Evolutionary conservation across 768 basidiomycete genomes (phyloP).

Genomic region (Pisolithus albus): DNA sequence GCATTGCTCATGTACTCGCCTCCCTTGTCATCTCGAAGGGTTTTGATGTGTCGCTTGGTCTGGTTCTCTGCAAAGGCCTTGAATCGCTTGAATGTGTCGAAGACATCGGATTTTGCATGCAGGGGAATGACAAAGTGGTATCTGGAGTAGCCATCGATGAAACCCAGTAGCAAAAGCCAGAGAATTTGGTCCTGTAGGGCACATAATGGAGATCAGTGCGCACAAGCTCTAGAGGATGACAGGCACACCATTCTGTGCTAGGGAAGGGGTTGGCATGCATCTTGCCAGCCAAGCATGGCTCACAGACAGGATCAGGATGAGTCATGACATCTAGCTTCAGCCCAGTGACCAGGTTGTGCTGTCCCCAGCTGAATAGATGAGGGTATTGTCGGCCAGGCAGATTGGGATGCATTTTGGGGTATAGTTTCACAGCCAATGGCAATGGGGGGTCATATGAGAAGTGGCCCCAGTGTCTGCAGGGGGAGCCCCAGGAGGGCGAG

Average conservation of each 20-base stretch:
- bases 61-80: constrained; percentile 27
- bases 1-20: too few relatives aligned
- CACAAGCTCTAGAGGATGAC: constrained; percentile 4
- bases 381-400: too few relatives aligned
- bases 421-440: too few relatives aligned
- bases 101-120: constrained; percentile 15
- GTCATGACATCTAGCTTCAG: too few relatives aligned
- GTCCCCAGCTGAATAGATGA: too few relatives aligned
- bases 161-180: constrained; percentile 7
- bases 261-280: constrained; percentile 16
- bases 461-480: too few relatives aligned
- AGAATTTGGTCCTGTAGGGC: background rate
- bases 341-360: too few relatives aligned
- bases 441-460: too few relatives aligned
- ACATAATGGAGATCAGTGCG: constrained; percentile 18
- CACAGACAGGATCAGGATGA: constrained; percentile 15
- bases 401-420: too few relatives aligned
- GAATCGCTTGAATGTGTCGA: constrained; percentile 21
- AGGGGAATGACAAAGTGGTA: too few relatives aligned
- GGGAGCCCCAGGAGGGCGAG: background rate
- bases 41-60: constrained; percentile 7
- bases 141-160: constrained; percentile 4
- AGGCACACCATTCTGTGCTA: constrained; percentile 5
- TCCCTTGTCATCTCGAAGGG: too few relatives aligned
- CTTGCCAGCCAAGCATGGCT: constrained; percentile 16